Conservation (phyloP, 345 rosid species). For the Passiflora organensis region DNA sequence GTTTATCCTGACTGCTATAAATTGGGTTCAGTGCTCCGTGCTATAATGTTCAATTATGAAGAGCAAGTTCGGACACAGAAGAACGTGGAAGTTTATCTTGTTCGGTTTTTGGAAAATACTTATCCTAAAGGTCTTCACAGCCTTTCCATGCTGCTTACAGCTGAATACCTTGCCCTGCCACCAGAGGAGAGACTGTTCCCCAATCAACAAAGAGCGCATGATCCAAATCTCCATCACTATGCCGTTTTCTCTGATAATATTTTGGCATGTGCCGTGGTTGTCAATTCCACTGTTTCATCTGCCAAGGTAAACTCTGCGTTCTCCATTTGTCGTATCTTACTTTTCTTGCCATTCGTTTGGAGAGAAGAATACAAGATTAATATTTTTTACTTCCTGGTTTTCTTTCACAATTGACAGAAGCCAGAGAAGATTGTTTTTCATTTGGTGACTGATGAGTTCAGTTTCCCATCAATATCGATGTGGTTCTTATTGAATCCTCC, state of each 20-base stretch:
- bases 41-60: constrained; percentile 68
- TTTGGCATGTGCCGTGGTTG: constrained; percentile 29
- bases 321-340: not conserved
- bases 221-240: constrained; percentile 32
- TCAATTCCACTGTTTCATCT: constrained; percentile 29
- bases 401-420: constrained; percentile 22
- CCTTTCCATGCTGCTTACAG: constrained; percentile 23
- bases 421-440: constrained; percentile 23
- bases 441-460: constrained; percentile 25
- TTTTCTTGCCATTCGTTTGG: not conserved
- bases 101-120: constrained; percentile 27
- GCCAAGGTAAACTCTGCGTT: constrained; percentile 52
- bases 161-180: constrained; percentile 36
- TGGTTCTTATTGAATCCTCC: constrained; percentile 31
- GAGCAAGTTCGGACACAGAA: constrained; percentile 65
- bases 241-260: constrained; percentile 25
- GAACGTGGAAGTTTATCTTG: constrained; percentile 55
- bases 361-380: too few species aligned
- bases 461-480: constrained; percentile 27
- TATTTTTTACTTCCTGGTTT: not conserved
- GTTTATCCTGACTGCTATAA: constrained; percentile 57
- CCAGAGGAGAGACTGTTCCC: constrained; percentile 68
- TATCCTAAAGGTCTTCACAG: constrained; percentile 28
- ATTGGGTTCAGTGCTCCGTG: constrained; percentile 63
- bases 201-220: constrained; percentile 45